phyloP scores from a whole-genome alignment of 78 protist genomes.

The Dictyostelium purpureum region DNA sequence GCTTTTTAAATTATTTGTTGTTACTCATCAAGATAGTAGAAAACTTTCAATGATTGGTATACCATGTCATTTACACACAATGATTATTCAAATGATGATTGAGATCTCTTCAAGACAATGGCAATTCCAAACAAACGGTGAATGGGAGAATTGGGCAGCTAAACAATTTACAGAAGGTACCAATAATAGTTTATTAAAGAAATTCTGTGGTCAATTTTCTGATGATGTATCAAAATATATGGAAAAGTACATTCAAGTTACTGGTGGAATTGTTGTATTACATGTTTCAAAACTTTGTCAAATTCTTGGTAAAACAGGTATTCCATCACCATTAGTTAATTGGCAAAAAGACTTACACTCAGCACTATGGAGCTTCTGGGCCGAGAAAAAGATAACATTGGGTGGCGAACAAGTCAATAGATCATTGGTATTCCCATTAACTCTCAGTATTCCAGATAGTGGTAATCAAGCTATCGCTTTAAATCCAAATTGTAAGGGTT shows the following conservation, averaged over 20 bases:
- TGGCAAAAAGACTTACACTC: slow-evolving; percentile 12
- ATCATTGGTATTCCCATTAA: slow-evolving; percentile 75
- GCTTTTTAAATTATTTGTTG: slow-evolving; percentile 70
- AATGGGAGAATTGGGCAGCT: slow-evolving; percentile 78
- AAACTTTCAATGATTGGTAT: slow-evolving; percentile 77
- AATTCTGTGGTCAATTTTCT: neutral
- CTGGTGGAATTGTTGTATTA: slow-evolving; percentile 49
- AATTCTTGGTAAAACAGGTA: slow-evolving; percentile 54
- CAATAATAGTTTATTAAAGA: neutral
- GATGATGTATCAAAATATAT: neutral
- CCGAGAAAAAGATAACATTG: slow-evolving; percentile 72
- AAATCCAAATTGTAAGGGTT: slow-evolving; percentile 19
- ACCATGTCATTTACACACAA: slow-evolving; percentile 51
- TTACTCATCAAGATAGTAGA: slow-evolving; percentile 61
- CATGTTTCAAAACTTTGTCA: slow-evolving; percentile 55
- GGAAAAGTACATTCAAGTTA: slow-evolving; percentile 10
- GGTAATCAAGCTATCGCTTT: slow-evolving; percentile 20
- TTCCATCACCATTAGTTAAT: slow-evolving; percentile 40
- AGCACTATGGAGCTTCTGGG: slow-evolving; percentile 71
- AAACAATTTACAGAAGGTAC: neutral
- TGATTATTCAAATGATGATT: slow-evolving; percentile 10
- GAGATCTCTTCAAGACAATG: slow-evolving; percentile 17
- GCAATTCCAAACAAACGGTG: slow-evolving; percentile 2
- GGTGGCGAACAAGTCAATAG: slow-evolving; percentile 84
- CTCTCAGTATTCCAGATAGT: slow-evolving; percentile 31